Evolutionary conservation across 2,329 filamentous ascomycete species (phyloP), one percentile per base, ranked within the genome.

Genomic region (Botrytis tulipae): DNA sequence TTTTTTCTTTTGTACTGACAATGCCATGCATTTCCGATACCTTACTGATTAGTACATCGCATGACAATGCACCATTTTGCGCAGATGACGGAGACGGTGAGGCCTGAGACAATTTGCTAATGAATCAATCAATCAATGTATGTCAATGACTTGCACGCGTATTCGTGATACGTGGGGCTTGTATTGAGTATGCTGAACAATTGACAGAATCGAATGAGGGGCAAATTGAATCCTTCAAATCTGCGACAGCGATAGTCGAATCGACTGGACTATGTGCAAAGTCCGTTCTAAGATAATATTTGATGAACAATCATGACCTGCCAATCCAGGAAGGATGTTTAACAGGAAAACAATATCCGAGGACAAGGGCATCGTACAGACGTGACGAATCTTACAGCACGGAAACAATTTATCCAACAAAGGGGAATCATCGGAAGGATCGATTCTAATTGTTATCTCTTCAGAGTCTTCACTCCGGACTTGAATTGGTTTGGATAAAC

Each of bases 1-100:
- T 54, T 48, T 72, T 29, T 29, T 35, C n/a, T 44, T 46, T 67
- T 29, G 44, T 54, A 51, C 70, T 32, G 44, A 46, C 44, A 59
- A 66, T 72, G 42, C 70, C 44, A 71, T 65, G 37, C 44, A 66
- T 59, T 35, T 65, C n/a, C 61, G 37, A 32, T 72, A 40, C 65
- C 65, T 54, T 67, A 40, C 44, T 25, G 46, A 40, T 51, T 51
- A 67, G 32, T 35, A 67, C 29, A 54, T 51, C 22, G 65, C 65
- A 67, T 67, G 32, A 48, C 29, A 37, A 66, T 46, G 44, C 29
- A 42, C 32, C 44, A 20, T 51, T 51, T 42, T 70, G 29, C 68
- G 40, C 68, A 70, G 54, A 57, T 70, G 40, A 63, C 18, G 51
- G 57, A 70, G 40, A 59, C 69, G 69, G 57, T 63, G 57, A 63